A percentile compares a stretch with the other conserved stretches of the same genome.
phyloP scores from a whole-genome alignment of 371 early-diverging fungal species.

The Coemansia sp. region DNA sequence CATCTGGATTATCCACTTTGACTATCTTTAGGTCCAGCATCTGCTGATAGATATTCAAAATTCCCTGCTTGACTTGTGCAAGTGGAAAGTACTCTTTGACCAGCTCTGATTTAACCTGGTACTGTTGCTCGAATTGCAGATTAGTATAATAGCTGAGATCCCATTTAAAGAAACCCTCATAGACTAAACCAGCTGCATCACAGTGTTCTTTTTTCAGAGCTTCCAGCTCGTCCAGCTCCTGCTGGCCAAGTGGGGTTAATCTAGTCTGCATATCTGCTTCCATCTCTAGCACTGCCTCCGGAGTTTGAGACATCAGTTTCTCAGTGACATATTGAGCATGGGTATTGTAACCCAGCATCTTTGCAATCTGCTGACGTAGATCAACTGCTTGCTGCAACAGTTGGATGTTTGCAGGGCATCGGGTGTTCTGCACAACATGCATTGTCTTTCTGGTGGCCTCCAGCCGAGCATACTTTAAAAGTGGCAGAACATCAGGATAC shows the following conservation, averaged over 20 bases:
- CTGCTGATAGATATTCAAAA: conserved; percentile 65
- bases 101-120: conserved; percentile 65
- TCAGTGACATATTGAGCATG: neutral
- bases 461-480: conserved; percentile 53
- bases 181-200: too few relatives aligned
- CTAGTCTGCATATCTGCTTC: conserved; percentile 30
- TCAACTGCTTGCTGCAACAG: conserved; percentile 52
- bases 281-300: too few relatives aligned
- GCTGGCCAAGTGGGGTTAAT: conserved; percentile 52
- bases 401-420: neutral
- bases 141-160: conserved; percentile 36
- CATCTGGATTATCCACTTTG: conserved; percentile 56
- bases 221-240: conserved; percentile 51
- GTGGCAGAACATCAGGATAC: conserved; percentile 57
- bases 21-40: conserved; percentile 62
- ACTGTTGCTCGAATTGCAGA: conserved; percentile 61
- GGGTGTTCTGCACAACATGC: neutral
- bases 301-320: neutral
- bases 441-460: neutral
- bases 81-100: conserved; percentile 75
- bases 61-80: conserved; percentile 58
- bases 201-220: too few relatives aligned
- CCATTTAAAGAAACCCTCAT: too few relatives aligned
- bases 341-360: neutral
- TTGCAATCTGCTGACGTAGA: conserved; percentile 22